Evolutionary conservation across 192 early-diverging fungal genomes (phyloP).

Genomic region (Rhizoclosmatium globosum): DNA sequence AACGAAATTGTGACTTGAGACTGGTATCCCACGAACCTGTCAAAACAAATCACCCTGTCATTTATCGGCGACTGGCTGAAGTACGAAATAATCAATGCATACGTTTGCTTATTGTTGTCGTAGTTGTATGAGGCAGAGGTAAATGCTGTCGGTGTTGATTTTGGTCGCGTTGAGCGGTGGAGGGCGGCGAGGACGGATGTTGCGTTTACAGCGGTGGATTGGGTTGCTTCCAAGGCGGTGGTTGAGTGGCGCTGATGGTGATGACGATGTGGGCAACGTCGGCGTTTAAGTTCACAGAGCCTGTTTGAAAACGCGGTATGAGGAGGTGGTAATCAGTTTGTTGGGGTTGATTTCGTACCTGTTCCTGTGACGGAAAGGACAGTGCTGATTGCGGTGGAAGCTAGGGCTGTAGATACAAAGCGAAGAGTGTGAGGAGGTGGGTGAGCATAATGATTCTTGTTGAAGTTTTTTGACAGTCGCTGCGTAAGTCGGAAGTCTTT

Average conservation of each 20-base stretch:
- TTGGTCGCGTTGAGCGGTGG: neutral
- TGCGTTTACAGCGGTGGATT: neutral
- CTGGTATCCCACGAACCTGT: neutral
- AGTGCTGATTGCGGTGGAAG: too few species aligned
- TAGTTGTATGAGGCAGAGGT: neutral
- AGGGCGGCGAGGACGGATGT: neutral
- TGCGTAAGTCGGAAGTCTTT: too few species aligned
- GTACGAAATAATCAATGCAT: neutral
- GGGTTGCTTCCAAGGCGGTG: neutral
- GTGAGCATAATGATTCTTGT: too few species aligned
- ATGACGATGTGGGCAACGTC: conserved; percentile 9
- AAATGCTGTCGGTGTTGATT: conserved; percentile 4
- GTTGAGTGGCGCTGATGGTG: neutral
- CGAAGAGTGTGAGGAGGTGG: too few species aligned
- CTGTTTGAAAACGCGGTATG: conserved; percentile 14
- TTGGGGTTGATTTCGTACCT: too few species aligned
- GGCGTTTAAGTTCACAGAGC: neutral
- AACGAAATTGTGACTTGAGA: conserved; percentile 2
- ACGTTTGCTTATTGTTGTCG: neutral
- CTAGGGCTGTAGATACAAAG: too few species aligned
- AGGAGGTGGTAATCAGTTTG: too few species aligned
- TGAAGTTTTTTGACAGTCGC: too few species aligned
- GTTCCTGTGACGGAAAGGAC: neutral
- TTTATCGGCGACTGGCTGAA: neutral
- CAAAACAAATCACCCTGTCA: neutral